Percentiles rank a stretch among this genome's conserved stretches.
Evolutionary conservation across 1,284 basidiomycete species (phyloP).

Genomic region (Irpex rosettiformis): DNA sequence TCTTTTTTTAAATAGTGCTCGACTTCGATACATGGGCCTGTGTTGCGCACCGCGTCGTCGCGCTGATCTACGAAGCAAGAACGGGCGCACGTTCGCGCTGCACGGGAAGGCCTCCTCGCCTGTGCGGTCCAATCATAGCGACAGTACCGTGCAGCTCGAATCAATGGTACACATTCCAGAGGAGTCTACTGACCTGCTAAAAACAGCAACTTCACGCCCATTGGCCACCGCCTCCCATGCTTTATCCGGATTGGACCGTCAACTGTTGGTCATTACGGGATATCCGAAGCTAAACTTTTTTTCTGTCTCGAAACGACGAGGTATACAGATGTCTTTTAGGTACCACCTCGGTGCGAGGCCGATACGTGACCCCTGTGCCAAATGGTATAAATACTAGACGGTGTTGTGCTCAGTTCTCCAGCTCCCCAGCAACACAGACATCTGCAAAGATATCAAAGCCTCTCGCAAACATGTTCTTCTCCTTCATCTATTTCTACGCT

Average conservation of each 20-base stretch:
- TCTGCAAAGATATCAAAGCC: neutral
- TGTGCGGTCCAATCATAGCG: neutral
- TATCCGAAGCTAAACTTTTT: neutral
- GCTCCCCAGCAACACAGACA: neutral
- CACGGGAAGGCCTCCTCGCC: neutral
- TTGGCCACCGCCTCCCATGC: neutral
- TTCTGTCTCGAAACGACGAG: neutral
- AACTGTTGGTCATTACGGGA: neutral
- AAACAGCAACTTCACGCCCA: neutral
- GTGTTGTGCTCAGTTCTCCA: neutral
- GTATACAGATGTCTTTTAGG: neutral
- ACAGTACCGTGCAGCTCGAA: neutral
- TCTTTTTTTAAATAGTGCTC: neutral
- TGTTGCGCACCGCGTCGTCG: too few species aligned
- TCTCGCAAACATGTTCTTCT: neutral
- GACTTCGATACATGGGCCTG: neutral
- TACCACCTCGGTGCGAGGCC: neutral
- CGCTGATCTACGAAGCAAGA: neutral
- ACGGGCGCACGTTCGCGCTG: neutral
- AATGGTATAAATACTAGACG: slow-evolving; percentile 7
- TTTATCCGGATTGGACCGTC: neutral
- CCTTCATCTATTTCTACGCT: slow-evolving; percentile 11
- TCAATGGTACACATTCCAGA: neutral
- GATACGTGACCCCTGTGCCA: neutral
- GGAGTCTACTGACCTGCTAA: neutral